These are phyloP conservation scores for Arachnomyces sp. DNA, from an alignment of 2,329 filamentous ascomycete genomes.

Conservation along the genomic window DNA sequence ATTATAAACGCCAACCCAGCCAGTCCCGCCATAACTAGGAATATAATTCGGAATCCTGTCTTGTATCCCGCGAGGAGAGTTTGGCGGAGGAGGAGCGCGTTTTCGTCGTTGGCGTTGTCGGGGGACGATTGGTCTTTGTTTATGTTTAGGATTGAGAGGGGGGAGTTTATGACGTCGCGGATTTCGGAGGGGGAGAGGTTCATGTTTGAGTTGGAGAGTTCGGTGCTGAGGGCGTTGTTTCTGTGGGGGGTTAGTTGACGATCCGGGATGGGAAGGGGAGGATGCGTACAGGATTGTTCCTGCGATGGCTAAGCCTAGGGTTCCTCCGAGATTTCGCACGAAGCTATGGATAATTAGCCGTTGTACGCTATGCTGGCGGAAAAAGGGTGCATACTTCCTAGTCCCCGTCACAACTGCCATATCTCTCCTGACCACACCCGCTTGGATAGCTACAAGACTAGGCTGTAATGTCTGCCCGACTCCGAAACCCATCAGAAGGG, in stretches of 20 bases:
- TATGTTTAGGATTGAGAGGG: constrained; percentile 20
- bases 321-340: constrained; percentile 34
- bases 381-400: constrained; percentile 19
- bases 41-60: constrained; percentile 33
- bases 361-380: not conserved
- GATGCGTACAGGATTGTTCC: constrained; percentile 33
- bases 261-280: not conserved
- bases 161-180: constrained; percentile 8
- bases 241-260: constrained; percentile 14
- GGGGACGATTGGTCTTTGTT: constrained; percentile 12
- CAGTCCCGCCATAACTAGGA: constrained; percentile 30
- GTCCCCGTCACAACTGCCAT: constrained; percentile 35
- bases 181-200: no score
- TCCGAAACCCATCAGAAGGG: constrained; percentile 44
- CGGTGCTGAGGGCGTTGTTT: constrained; percentile 21
- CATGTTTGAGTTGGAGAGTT: no score
- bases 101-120: constrained; percentile 18
- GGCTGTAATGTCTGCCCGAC: constrained; percentile 47
- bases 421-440: constrained; percentile 30
- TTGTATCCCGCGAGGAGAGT: constrained; percentile 29
- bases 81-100: constrained; percentile 14
- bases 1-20: constrained; percentile 28
- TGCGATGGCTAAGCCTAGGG: constrained; percentile 31
- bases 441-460: constrained; percentile 32
- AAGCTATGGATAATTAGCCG: constrained; percentile 22